Evolutionary conservation across 2,329 filamentous ascomycete genomes (phyloP), one percentile per base, ranked within the genome.

Genomic region (Colletotrichum cuscutae): DNA sequence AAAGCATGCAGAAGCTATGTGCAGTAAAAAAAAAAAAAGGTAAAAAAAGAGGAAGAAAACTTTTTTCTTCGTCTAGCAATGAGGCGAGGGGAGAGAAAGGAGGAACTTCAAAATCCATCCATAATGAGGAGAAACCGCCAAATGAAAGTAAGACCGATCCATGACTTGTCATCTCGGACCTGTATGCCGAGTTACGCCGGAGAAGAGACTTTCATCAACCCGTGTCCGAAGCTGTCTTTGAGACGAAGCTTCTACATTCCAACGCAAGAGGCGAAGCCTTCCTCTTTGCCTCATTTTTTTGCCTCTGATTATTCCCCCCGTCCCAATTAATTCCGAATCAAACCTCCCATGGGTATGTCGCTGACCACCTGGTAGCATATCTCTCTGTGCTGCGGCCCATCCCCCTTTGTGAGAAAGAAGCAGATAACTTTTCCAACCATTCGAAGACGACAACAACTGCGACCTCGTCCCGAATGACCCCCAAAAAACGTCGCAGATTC

Each of bases 11-110:
- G 52, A 61, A 60, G 42, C 68, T 73, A 72, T 73, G 71, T 73
- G 63, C 71, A 63, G 28, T 56, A 1, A 15, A 37, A 58, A 64
- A 35, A 22, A 19, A 57, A 53, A 67, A 62, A 64, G 6, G 15
- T 13, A 6, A 42, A 42, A 8, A 42, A 70, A 24, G 53, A 24
- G 53, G 58, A 68, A 62, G 57, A 54, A 26, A 73, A 73, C 71
- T 72, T 73, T 73, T 73, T 73, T 73, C 71, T 73, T 73, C 68
- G 71, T 72, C 71, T 73, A 73, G 46, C 54, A 56, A 56, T 46
- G 58, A 72, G 30, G 66, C 58, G 35, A 61, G 65, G 46, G 30
- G 61, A 52, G 65, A 56, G 24, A 9, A 37, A 69, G 46, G 24
- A 64, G 35, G 37, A 19, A 42, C 5, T 13, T 42, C 37, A 52